These are phyloP conservation scores for Pelagophyceae sp. DNA, from an alignment of 352 stramenopile species.

Conservation along the genomic window DNA sequence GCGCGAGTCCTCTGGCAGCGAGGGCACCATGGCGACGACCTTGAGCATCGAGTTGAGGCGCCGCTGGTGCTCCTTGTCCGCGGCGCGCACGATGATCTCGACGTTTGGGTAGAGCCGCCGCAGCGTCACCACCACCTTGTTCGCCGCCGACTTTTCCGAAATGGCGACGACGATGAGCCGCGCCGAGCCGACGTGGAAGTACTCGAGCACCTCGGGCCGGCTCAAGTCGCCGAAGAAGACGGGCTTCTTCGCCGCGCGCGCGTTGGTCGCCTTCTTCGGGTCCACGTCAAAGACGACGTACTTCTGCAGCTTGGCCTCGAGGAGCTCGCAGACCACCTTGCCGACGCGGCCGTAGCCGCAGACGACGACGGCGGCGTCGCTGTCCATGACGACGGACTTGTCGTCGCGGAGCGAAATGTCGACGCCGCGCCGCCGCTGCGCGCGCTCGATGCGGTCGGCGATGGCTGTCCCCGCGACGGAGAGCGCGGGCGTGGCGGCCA, in stretches of 20 bases:
- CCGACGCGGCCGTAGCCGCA: constrained; percentile 69
- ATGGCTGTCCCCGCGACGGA: constrained; percentile 36
- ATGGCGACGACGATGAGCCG: constrained; percentile 66
- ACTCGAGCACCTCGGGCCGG: constrained; percentile 60
- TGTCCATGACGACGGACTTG: background rate
- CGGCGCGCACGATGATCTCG: constrained; percentile 62
- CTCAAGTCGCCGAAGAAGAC: constrained; percentile 69
- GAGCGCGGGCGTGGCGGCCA: constrained; percentile 66
- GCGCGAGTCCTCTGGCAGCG: constrained; percentile 66
- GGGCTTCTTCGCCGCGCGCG: constrained; percentile 58
- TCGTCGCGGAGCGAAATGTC: background rate
- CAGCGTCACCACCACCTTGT: constrained; percentile 63
- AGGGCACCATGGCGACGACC: constrained; percentile 67
- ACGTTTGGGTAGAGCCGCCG: constrained; percentile 63
- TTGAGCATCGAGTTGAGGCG: constrained; percentile 55
- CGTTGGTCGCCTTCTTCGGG: constrained; percentile 66
- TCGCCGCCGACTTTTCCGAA: constrained; percentile 54
- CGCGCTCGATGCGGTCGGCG: background rate
- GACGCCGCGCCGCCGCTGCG: background rate
- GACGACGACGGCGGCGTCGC: constrained; percentile 62
- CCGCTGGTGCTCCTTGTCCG: constrained; percentile 62
- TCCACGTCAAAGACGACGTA: constrained; percentile 69
- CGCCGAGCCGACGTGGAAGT: constrained; percentile 67
- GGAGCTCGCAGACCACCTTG: constrained; percentile 65
- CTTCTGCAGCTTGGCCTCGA: constrained; percentile 68